Evolutionary conservation across 2,329 filamentous ascomycete genomes (phyloP).

Genomic region (Colletotrichum plurivorum): DNA sequence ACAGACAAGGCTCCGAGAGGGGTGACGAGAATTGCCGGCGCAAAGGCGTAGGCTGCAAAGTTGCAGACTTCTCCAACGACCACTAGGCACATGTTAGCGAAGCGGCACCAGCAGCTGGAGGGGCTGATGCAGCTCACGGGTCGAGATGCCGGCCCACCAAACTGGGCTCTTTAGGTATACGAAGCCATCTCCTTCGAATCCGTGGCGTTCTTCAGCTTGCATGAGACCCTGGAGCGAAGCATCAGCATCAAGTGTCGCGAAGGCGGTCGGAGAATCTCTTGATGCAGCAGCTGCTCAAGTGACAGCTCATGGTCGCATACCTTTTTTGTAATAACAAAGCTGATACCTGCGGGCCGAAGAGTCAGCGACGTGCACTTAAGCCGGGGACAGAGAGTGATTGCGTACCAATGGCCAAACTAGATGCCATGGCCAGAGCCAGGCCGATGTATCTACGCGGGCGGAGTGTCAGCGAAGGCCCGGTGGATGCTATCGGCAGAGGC

Average conservation of each 20-base stretch:
- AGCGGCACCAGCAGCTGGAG: not conserved
- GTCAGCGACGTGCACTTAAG: conserved; percentile 41
- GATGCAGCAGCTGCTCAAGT: conserved; percentile 8
- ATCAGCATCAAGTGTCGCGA: conserved; percentile 41
- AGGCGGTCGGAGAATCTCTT: conserved; percentile 5
- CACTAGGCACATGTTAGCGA: conserved; percentile 67
- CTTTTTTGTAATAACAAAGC: conserved; percentile 99
- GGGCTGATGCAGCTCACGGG: conserved; percentile 73
- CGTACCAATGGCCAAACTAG: conserved; percentile 82
- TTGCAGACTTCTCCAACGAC: conserved; percentile 95
- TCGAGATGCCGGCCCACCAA: conserved; percentile 96
- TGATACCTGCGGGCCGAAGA: conserved; percentile 74
- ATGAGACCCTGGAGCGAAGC: conserved; percentile 78
- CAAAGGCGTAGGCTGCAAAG: conserved; percentile 98
- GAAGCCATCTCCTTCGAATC: conserved; percentile 97
- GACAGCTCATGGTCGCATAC: conserved; percentile 61
- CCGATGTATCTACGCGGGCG: conserved; percentile 76
- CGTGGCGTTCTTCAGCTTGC: conserved; percentile 90
- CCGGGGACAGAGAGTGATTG: conserved; percentile 8
- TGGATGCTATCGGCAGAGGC: conserved; percentile 6
- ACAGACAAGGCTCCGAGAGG: conserved; percentile 95
- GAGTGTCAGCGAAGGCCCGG: conserved; percentile 48
- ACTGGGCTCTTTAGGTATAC: conserved; percentile 94
- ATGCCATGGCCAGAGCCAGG: conserved; percentile 80
- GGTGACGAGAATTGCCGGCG: conserved; percentile 97